A percentile compares a stretch with the other conserved stretches of the same genome.
Conservation (phyloP, 768 basidiomycete species). For the Exsudoporus frostii region DNA sequence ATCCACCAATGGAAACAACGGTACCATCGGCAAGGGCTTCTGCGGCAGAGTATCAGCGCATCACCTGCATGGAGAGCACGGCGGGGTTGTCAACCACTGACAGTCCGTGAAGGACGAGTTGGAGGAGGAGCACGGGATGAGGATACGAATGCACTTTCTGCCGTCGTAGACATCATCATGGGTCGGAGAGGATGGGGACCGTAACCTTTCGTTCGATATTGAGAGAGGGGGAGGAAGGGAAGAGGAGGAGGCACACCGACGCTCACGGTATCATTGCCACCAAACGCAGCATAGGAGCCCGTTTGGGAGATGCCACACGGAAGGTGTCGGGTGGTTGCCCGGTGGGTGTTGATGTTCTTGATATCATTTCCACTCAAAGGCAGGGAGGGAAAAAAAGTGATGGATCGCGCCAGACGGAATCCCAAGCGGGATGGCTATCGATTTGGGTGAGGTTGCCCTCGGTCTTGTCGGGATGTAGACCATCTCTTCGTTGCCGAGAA, state of each 20-base stretch:
- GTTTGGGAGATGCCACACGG: slow-evolving; percentile 76
- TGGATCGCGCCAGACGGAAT: slow-evolving; percentile 51
- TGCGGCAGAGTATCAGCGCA: slow-evolving; percentile 73
- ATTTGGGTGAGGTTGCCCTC: slow-evolving; percentile 68
- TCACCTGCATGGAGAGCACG: slow-evolving; percentile 57
- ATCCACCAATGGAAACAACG: slow-evolving; percentile 76
- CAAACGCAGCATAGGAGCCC: slow-evolving; percentile 71
- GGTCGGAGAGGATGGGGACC: slow-evolving; percentile 23
- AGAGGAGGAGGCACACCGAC: slow-evolving; percentile 32
- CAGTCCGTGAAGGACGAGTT: slow-evolving; percentile 48
- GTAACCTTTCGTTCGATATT: slow-evolving; percentile 20
- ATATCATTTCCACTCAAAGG: neutral
- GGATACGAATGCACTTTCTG: slow-evolving; percentile 69
- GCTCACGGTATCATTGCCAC: slow-evolving; percentile 68
- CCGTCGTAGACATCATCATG: slow-evolving; percentile 71
- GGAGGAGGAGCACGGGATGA: slow-evolving; percentile 62
- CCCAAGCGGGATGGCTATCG: slow-evolving; percentile 72
- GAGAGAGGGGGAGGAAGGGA: slow-evolving; percentile 16
- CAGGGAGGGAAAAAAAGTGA: neutral
- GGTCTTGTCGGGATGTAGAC: slow-evolving; percentile 88
- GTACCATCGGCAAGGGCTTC: slow-evolving; percentile 74
- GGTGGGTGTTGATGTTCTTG: slow-evolving; percentile 20
- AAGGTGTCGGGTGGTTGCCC: slow-evolving; percentile 50
- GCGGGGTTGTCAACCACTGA: slow-evolving; percentile 70
- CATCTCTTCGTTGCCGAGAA: slow-evolving; percentile 72